Percentiles rank a stretch among this genome's conserved stretches.
phyloP scores from a whole-genome alignment of 1,284 basidiomycete genomes.

The Exobasidium rhododendri region DNA sequence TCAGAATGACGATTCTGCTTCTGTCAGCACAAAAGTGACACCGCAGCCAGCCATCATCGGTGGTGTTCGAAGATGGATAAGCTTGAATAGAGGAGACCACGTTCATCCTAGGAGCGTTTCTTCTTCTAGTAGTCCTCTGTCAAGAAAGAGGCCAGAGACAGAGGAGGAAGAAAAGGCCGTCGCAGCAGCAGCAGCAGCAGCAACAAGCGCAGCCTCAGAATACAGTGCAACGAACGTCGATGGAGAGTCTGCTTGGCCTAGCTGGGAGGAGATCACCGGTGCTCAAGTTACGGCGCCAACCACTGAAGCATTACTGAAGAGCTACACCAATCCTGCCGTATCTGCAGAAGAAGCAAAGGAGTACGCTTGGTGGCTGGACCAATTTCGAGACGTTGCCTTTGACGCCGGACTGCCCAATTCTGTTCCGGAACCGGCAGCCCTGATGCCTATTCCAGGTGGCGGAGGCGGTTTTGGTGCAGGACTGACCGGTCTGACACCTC shows the following conservation, averaged over 20 bases:
- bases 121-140: conserved; percentile 1
- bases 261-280: not conserved
- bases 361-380: conserved; percentile 17
- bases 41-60: conserved; percentile 36
- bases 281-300: not conserved
- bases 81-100: conserved; percentile 30
- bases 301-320: not conserved
- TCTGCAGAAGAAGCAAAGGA: conserved; percentile 13
- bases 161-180: conserved; percentile 8
- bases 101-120: not conserved
- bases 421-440: not conserved
- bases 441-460: not conserved
- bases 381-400: conserved; percentile 14
- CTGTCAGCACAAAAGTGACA: not conserved
- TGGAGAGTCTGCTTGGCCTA: conserved; percentile 7
- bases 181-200: not conserved
- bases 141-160: conserved; percentile 14
- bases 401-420: not conserved
- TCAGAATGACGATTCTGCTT: not conserved
- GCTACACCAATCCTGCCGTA: conserved; percentile 7
- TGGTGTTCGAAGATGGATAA: conserved; percentile 43
- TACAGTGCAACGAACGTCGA: not conserved
- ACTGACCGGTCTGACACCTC: not conserved
- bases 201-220: not conserved
- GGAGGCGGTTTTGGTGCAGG: not conserved